Evolutionary conservation across 495 filamentous ascomycete genomes (phyloP), one percentile per base, ranked within the genome.

Genomic region (Corynascus novoguineensis): DNA sequence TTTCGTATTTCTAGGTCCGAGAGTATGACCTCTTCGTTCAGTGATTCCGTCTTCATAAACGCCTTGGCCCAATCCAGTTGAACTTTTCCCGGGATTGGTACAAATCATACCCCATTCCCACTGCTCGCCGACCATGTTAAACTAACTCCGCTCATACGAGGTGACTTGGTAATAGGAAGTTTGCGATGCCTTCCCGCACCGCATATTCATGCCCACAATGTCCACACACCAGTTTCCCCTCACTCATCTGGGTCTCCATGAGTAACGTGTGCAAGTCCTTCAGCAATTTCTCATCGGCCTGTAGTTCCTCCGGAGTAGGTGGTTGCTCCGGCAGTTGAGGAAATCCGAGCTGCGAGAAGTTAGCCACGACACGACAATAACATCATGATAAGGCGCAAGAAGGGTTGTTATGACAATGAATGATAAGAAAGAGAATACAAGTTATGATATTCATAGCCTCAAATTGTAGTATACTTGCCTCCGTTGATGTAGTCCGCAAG

Each of bases 101-200:
- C 25, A n/a, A 31, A 38, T 12, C 2, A 27, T 29, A 4, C 24
- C 12, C 53, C 17, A 17, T 14, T 22, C 38, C 21, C 51, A 27
- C 5, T 4, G 6, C 19, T 31, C 8, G 35, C 3, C 28, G 9
- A 5, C 21, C 27, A 2, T 1, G 12, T 21, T 32, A 5, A 0
- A 19, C 24, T 25, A n/a, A 48, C 11, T 1, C 14, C 21, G 9
- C 21, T 73, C 68, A 81, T 51, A 90, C 93, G 64, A 97, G 72
- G 76, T 97, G 93, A 64, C 86, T 92, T 17, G 93, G 93, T 67
- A 98, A 74, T 61, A 98, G 75, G 66, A 98, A 98, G 69, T 97
- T 97, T 44, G 90, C 89, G 64, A 97, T 95, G 22, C 93, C 95
- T 72, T 97, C 90, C 67, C 89, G 87, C 40, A 99, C 85, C 64